These are phyloP conservation scores for Xylaria castorea DNA, from an alignment of 495 filamentous ascomycete genomes.

Conservation along the genomic window DNA sequence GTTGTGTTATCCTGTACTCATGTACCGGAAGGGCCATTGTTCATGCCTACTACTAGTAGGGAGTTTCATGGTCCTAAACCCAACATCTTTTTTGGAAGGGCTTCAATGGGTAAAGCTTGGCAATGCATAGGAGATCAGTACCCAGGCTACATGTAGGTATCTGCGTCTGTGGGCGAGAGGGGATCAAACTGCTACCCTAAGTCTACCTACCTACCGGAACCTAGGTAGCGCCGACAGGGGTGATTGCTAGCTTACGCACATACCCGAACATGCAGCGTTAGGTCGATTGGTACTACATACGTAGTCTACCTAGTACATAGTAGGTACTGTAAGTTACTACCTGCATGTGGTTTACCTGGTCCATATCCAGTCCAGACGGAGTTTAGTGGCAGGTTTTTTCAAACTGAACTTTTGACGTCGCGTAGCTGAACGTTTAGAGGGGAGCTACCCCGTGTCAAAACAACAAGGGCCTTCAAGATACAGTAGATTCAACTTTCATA, in stretches of 20 bases:
- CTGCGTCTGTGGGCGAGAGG: not conserved
- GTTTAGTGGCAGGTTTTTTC: not conserved
- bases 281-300: not conserved
- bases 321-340: no score
- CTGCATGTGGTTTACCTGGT: conserved; percentile 7
- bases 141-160: not conserved
- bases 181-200: conserved; percentile 3
- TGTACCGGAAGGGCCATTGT: not conserved
- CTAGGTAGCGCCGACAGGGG: not conserved
- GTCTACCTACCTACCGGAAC: not conserved
- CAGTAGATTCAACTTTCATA: not conserved
- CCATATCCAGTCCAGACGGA: not conserved
- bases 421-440: not conserved
- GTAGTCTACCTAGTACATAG: not conserved
- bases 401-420: not conserved
- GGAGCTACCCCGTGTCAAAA: not conserved
- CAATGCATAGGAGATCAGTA: not conserved
- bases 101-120: conserved; percentile 5
- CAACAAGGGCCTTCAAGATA: not conserved
- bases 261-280: not conserved
- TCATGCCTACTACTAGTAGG: not conserved
- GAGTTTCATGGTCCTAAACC: conserved; percentile 4
- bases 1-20: not conserved
- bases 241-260: not conserved
- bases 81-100: not conserved